A percentile compares a stretch with the other conserved stretches of the same genome.
These are phyloP conservation scores for Crithidia expoeki DNA, from an alignment of 208 protist species.

Conservation along the genomic window DNA sequence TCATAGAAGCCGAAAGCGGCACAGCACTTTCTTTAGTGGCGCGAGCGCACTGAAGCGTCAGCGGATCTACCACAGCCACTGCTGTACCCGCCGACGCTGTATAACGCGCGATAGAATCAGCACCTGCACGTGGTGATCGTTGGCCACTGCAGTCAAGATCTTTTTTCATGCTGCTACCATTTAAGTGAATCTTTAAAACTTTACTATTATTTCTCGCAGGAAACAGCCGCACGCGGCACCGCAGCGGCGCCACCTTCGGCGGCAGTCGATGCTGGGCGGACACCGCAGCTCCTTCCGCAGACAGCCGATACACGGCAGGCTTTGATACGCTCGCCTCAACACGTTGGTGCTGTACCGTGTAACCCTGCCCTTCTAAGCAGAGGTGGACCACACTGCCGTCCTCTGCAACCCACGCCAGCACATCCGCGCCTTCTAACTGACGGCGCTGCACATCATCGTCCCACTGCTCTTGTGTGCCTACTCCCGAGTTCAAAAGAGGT, in stretches of 20 bases:
- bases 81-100: neutral
- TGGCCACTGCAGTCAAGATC: no score
- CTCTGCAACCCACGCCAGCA: slow-evolving; percentile 70
- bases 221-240: slow-evolving; percentile 15
- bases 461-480: no score
- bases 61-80: slow-evolving; percentile 10
- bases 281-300: neutral
- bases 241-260: slow-evolving; percentile 18
- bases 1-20: neutral
- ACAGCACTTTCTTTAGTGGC: slow-evolving; percentile 18
- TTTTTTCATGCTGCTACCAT: no score
- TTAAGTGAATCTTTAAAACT: no score
- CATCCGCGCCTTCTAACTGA: slow-evolving; percentile 6
- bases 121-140: no score
- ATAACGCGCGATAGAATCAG: no score
- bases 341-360: slow-evolving; percentile 60
- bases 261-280: slow-evolving; percentile 19
- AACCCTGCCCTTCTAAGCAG: slow-evolving; percentile 42
- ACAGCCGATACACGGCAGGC: slow-evolving; percentile 42
- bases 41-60: neutral
- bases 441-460: no score
- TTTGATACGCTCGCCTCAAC: slow-evolving; percentile 28
- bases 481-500: no score
- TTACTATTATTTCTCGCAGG: no score
- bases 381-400: slow-evolving; percentile 61